Base-by-base conservation (phyloP, 163 green algal species). In the Chlamydomonas reinhardtii region DNA sequence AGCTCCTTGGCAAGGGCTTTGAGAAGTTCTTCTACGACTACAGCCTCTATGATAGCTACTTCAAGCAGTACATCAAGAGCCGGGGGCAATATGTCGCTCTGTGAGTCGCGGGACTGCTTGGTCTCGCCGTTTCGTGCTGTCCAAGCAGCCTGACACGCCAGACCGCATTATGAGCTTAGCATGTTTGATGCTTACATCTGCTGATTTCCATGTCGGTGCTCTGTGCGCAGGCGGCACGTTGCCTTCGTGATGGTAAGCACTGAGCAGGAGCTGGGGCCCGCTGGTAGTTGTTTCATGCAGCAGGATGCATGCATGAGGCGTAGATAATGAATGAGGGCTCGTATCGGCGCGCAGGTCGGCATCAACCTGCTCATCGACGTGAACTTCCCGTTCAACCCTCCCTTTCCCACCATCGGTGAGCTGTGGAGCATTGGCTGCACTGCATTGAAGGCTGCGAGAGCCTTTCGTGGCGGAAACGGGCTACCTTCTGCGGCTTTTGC, bases 351-450 rank as follows among this genome's bases (percentile, higher is more conserved):
- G 31, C 35, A 76, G 73, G 72, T 83, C 19, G 84, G 74, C 39
- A 54, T 84, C 22, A 84, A 79, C 74, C 69, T 86, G 37, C 84
- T 93, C n/a, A 91, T 93, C 62, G 80, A 93, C 74, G 78, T 89
- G 76, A 91, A 91, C 86, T 93, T 93, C 84, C 90, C 90, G 24
- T 93, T 93, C 86, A 93, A 90, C 71, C 90, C 92, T 56, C 84
- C 92, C 9, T 95, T 95, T 86, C 92, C 92, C 29, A 95, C 91
- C 34, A 95, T 95, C 82, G 92, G 91, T 94, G 43, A 86, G 91
- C 62, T 48, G 8, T n/a, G n/a, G n/a, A n/a, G n/a, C n/a, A n/a
- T n/a, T n/a, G n/a, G n/a, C n/a, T n/a, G n/a, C n/a, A n/a, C n/a
- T n/a, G n/a, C n/a, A n/a, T n/a, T n/a, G n/a, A n/a, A n/a, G n/a